Percentiles rank a stretch among this genome's conserved stretches.
phyloP scores from a whole-genome alignment of 2,329 filamentous ascomycete genomes.

The Nigrospora osmanthi region DNA sequence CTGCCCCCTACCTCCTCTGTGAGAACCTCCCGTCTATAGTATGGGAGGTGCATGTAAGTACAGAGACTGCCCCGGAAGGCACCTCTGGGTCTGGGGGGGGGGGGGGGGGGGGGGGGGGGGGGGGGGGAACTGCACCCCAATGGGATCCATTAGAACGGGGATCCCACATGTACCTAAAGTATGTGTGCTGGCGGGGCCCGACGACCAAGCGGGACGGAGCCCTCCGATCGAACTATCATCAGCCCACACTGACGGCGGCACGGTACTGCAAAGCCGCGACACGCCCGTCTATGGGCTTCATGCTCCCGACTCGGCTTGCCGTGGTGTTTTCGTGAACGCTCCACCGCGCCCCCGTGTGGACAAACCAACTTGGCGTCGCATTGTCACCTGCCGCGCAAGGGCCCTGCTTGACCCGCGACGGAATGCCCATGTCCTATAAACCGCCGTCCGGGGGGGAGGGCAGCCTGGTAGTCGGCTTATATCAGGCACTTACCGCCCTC shows the following conservation, averaged over 20 bases:
- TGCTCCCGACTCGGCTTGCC: not conserved
- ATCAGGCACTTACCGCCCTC: not conserved
- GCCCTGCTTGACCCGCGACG: too few relatives aligned
- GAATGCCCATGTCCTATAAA: not conserved
- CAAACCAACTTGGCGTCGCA: not conserved
- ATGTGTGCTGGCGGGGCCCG: too few relatives aligned
- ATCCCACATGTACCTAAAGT: too few relatives aligned
- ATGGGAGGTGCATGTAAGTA: too few relatives aligned
- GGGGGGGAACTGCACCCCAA: too few relatives aligned
- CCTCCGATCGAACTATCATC: constrained; percentile 6
- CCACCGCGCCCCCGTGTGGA: not conserved
- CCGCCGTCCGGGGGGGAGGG: too few relatives aligned
- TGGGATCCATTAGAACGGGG: too few relatives aligned
- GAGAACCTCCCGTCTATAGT: too few relatives aligned
- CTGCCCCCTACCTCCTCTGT: too few relatives aligned
- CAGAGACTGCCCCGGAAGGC: too few relatives aligned
- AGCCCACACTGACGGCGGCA: constrained; percentile 1
- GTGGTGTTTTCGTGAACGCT: not conserved
- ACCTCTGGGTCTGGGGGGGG: too few relatives aligned
- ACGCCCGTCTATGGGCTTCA: not conserved
- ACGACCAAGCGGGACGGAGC: not conserved
- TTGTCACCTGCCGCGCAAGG: not conserved
- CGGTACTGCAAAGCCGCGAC: not conserved
- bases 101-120: too few relatives aligned
- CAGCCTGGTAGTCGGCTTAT: not conserved